Conservation (phyloP, 1,284 basidiomycete species). For the Cerioporus squamosus region DNA sequence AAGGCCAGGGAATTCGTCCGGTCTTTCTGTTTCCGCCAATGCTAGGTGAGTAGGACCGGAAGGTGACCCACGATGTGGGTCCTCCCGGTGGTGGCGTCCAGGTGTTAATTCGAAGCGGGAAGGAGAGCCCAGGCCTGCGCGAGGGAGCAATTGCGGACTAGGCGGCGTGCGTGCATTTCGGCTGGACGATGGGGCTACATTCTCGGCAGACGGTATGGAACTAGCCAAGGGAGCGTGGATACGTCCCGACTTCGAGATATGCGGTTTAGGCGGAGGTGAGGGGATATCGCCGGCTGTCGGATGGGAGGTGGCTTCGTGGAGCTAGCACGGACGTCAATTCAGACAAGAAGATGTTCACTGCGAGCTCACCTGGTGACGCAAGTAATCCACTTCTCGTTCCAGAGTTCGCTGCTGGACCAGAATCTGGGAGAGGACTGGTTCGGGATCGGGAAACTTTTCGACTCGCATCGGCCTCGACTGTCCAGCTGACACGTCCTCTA, state of each 20-base stretch:
- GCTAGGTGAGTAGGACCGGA: neutral
- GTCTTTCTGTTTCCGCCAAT: neutral
- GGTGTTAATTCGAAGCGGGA: slow-evolving; percentile 13
- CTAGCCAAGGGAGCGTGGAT: neutral
- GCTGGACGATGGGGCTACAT: no score
- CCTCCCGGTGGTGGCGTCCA: neutral
- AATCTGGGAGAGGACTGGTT: slow-evolving; percentile 1
- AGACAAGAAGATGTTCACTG: neutral
- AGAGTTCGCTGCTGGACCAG: slow-evolving; percentile 12
- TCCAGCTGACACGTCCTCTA: neutral
- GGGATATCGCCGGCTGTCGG: neutral
- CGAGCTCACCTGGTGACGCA: slow-evolving; percentile 5
- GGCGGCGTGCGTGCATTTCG: neutral
- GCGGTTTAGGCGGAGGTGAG: no score
- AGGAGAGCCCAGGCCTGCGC: neutral
- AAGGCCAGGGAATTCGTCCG: neutral
- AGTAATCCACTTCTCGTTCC: slow-evolving; percentile 17
- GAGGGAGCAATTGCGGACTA: slow-evolving; percentile 12
- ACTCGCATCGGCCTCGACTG: neutral
- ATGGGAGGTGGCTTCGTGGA: neutral
- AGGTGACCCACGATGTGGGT: neutral
- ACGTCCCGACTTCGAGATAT: no score
- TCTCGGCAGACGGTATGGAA: neutral
- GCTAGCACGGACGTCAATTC: neutral
- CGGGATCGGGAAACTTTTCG: neutral